Evolutionary conservation across 2,329 filamentous ascomycete species (phyloP), one percentile per base, ranked within the genome.

Genomic region (Chrysoporthe puriensis): DNA sequence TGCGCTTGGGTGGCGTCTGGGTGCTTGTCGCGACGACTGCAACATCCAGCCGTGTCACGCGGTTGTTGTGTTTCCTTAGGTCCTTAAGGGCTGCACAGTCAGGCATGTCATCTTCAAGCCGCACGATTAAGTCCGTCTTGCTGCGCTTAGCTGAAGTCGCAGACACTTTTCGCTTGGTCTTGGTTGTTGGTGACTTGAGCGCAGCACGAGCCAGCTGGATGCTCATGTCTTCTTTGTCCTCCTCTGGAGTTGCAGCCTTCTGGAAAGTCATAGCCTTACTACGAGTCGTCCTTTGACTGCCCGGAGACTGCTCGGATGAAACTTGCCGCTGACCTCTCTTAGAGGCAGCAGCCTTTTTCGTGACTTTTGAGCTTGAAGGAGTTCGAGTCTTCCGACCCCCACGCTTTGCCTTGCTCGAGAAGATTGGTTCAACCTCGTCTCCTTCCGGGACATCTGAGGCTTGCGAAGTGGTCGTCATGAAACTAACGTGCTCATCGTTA

Each of bases 1-100:
- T 85, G 48, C 87, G 82, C 67, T 81, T 78, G 7, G 87, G 83
- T 59, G 83, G 79, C 11, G 82, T 77, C 2, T 86, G 84, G 21
- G 80, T 79, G 58, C 81, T 80, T 16, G 85, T 85, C 4, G 81
- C 86, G 7, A 90, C 79, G 18, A 81, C 88, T 9, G 89, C 76
- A 6, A 88, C 77, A 73, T 89, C 85, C 2, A 86, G 74, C 9
- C 32, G 36, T 34, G 40, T 18, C 3, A 46, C 21, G 11, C 32
- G 59, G 34, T 79, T 81, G 57, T 85, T 77, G 65, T 83, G 80
- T 52, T 78, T 79, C n/a, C 84, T 83, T 43, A 90, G 77, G 6
- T 78, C 76, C 71, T 84, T 84, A 18, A 90, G 81, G 1, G 83
- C 72, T 52, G 85, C 78, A 71, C 81, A 87, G 67, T 88, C 86